Conservation (phyloP, 768 basidiomycete species). For the Sarcodon aspratus region DNA sequence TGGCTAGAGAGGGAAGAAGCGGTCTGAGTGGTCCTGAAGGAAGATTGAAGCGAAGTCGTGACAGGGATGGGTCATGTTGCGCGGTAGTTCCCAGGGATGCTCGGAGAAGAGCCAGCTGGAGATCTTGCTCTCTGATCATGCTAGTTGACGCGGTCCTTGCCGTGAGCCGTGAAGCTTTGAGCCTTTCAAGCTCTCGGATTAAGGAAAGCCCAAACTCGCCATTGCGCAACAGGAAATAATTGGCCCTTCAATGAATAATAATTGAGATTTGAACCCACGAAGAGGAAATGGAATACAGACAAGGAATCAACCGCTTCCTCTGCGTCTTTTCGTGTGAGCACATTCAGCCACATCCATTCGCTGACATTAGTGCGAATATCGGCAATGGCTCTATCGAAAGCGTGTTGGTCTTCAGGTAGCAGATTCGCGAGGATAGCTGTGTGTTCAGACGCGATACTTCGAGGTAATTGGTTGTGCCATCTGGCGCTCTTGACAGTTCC, state of each 20-base stretch:
- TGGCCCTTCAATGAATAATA: slow-evolving; percentile 39
- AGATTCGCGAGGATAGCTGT: slow-evolving; percentile 53
- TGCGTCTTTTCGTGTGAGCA: slow-evolving; percentile 74
- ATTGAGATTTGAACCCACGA: slow-evolving; percentile 4
- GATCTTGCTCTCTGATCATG: slow-evolving; percentile 85
- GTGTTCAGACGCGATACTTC: slow-evolving; percentile 52
- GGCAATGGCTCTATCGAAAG: slow-evolving; percentile 63
- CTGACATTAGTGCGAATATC: slow-evolving; percentile 74
- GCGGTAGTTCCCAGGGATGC: slow-evolving; percentile 84
- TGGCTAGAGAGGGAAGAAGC: slow-evolving; percentile 61
- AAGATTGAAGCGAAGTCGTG: slow-evolving; percentile 63
- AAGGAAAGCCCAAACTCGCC: slow-evolving; percentile 80
- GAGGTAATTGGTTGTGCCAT: slow-evolving; percentile 71
- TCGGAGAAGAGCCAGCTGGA: slow-evolving; percentile 77
- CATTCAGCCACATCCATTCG: slow-evolving; percentile 91
- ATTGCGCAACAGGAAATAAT: slow-evolving; percentile 82
- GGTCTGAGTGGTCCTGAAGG: slow-evolving; percentile 77
- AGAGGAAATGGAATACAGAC: slow-evolving; percentile 32
- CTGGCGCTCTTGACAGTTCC: slow-evolving; percentile 72
- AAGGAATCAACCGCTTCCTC: slow-evolving; percentile 77
- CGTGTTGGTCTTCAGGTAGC: slow-evolving; percentile 64
- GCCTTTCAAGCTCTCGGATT: slow-evolving; percentile 77
- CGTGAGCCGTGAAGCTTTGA: slow-evolving; percentile 70
- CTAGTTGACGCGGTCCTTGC: slow-evolving; percentile 50
- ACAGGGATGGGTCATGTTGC: slow-evolving; percentile 72